A percentile compares a stretch with the other conserved stretches of the same genome.
These are phyloP conservation scores for Lomentospora prolificans DNA, from an alignment of 2,329 filamentous ascomycete species.

Conservation along the genomic window DNA sequence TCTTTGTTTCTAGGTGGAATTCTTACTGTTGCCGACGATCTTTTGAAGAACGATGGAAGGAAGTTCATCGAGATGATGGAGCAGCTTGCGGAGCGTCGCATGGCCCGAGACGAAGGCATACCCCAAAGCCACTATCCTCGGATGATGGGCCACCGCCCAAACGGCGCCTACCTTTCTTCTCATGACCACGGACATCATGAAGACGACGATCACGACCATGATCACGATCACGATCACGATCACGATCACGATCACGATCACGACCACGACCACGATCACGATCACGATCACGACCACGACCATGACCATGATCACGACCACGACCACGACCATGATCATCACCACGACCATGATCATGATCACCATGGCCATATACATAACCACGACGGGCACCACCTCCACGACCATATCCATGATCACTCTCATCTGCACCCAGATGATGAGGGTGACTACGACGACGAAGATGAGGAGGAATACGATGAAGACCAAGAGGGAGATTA, in stretches of 20 bases:
- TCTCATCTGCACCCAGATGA: constrained; percentile 39
- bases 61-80: constrained; percentile 99
- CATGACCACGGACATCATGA: constrained; percentile 49
- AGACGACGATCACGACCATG: constrained; percentile 63
- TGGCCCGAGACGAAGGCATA: constrained; percentile 92
- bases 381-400: constrained; percentile 56
- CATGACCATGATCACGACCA: constrained; percentile 48
- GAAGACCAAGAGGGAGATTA: constrained; percentile 6
- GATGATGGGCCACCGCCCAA: constrained; percentile 32
- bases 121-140: constrained; percentile 9
- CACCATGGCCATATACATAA: constrained; percentile 53
- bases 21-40: constrained; percentile 94
- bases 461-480: constrained; percentile 53
- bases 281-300: constrained; percentile 69
- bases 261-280: constrained; percentile 49
- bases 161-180: constrained; percentile 46
- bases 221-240: constrained; percentile 52
- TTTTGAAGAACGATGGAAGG: constrained; percentile 97
- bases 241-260: constrained; percentile 63
- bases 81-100: constrained; percentile 89
- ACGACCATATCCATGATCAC: constrained; percentile 46
- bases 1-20: constrained; percentile 68
- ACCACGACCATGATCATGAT: constrained; percentile 56
- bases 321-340: constrained; percentile 49
- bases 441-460: constrained; percentile 59